Conservation (phyloP, 371 early-diverging fungal genomes). For the Sporodiniella umbellata region DNA sequence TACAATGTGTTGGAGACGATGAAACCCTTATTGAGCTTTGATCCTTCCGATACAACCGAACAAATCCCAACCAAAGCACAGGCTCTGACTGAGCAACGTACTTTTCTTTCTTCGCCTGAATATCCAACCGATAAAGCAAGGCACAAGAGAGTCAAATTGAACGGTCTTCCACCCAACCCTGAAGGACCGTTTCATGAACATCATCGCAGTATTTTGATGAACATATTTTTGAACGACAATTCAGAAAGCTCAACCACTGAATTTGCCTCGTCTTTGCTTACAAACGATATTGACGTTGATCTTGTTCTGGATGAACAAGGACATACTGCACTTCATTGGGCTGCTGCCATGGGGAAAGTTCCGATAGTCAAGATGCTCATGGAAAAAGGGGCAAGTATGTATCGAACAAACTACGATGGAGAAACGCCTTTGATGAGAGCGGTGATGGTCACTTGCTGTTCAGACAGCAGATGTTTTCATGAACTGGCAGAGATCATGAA, state of each 20-base stretch:
- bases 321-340: slow-evolving; percentile 84
- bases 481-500: slow-evolving; percentile 68
- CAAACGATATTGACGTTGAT: slow-evolving; percentile 63
- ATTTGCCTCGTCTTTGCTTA: slow-evolving; percentile 40
- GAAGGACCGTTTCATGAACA: slow-evolving; percentile 41
- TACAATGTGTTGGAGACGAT: slow-evolving; percentile 65
- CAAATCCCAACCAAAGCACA: slow-evolving; percentile 39
- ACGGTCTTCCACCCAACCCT: not conserved
- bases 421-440: slow-evolving; percentile 85
- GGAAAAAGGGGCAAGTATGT: slow-evolving; percentile 64
- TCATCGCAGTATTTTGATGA: slow-evolving; percentile 64
- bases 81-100: slow-evolving; percentile 5
- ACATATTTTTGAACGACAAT: slow-evolving; percentile 69
- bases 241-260: slow-evolving; percentile 51
- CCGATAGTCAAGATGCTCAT: slow-evolving; percentile 64
- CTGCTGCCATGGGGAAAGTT: slow-evolving; percentile 75
- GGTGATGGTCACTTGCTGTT: slow-evolving; percentile 81
- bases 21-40: slow-evolving; percentile 65
- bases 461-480: slow-evolving; percentile 76
- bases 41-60: slow-evolving; percentile 33
- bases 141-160: slow-evolving; percentile 3
- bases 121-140: slow-evolving; percentile 1
- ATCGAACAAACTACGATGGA: slow-evolving; percentile 65
- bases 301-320: slow-evolving; percentile 80
- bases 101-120: slow-evolving; percentile 1